Evolutionary conservation across 345 rosid genomes (phyloP).

Genomic region (Laguncularia racemosa): DNA sequence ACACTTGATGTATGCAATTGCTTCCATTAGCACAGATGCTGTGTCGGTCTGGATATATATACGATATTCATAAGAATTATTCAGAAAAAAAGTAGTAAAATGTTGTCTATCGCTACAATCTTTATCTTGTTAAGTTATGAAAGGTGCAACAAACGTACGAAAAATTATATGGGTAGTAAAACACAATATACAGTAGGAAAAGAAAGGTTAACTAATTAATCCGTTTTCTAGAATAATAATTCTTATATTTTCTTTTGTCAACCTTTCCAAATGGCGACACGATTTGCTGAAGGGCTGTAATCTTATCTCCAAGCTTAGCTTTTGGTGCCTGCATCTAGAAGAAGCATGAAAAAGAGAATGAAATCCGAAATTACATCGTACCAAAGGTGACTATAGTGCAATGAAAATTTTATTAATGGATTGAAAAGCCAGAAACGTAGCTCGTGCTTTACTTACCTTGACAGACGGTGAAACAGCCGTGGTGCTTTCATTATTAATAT

Average conservation of each 20-base stretch:
- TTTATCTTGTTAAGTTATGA: no score
- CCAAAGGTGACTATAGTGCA: background rate
- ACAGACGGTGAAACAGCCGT: slow-evolving; percentile 44
- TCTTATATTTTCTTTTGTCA: background rate
- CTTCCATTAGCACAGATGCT: slow-evolving; percentile 80
- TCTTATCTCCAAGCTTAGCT: slow-evolving; percentile 77
- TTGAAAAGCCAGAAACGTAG: no score
- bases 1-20: slow-evolving; percentile 66
- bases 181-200: background rate
- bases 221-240: background rate
- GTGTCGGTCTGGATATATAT: slow-evolving; percentile 67
- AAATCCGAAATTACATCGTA: background rate
- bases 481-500: slow-evolving; percentile 35
- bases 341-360: background rate
- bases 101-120: no score
- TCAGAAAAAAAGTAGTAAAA: no score
- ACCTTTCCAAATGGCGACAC: slow-evolving; percentile 99
- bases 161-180: background rate
- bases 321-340: slow-evolving; percentile 55
- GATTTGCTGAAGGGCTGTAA: slow-evolving; percentile 90
- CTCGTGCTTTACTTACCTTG: slow-evolving; percentile 69
- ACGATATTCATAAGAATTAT: background rate
- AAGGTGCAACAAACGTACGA: background rate
- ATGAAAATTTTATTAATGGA: no score
- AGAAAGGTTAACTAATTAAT: slow-evolving; percentile 3